Percentiles rank a stretch among this genome's conserved stretches.
Evolutionary conservation across 805 yeast species (phyloP).

Genomic region (Tetrapisispora pingtungensis): DNA sequence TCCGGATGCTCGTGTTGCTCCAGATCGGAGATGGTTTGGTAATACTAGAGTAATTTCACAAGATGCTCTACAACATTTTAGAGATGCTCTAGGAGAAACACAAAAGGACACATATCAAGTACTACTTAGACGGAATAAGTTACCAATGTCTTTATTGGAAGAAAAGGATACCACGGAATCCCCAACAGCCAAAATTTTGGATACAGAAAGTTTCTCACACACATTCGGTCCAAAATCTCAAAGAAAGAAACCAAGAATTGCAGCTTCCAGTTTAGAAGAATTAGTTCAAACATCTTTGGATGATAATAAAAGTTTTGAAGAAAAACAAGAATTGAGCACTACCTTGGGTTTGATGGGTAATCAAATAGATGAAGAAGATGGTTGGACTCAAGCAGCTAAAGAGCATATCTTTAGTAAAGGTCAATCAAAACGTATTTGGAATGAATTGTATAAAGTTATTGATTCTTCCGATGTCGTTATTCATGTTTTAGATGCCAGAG

Average conservation of each 20-base stretch:
- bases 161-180: conserved; percentile 71
- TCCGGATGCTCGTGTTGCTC: conserved; percentile 89
- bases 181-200: conserved; percentile 71
- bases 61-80: conserved; percentile 86
- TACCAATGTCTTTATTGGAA: conserved; percentile 90
- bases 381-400: conserved; percentile 81
- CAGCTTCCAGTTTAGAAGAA: conserved; percentile 70
- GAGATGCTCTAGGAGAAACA: conserved; percentile 87
- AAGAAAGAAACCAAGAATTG: conserved; percentile 79
- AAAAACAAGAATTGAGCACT: conserved; percentile 63
- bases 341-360: conserved; percentile 77
- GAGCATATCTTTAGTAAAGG: conserved; percentile 95
- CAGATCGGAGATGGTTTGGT: conserved; percentile 96
- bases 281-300: conserved; percentile 49
- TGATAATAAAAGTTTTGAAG: conserved; percentile 54
- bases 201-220: conserved; percentile 71
- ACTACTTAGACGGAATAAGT: conserved; percentile 73
- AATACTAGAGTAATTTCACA: conserved; percentile 96
- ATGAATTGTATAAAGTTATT: conserved; percentile 90
- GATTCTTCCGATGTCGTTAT: conserved; percentile 96
- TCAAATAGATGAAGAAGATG: conserved; percentile 44
- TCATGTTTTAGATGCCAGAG: conserved; percentile 95
- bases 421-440: conserved; percentile 97
- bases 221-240: conserved; percentile 95
- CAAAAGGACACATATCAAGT: conserved; percentile 79